These are phyloP conservation scores for Penicillium coprophilum DNA, from an alignment of 495 filamentous ascomycete genomes.

Conservation along the genomic window DNA sequence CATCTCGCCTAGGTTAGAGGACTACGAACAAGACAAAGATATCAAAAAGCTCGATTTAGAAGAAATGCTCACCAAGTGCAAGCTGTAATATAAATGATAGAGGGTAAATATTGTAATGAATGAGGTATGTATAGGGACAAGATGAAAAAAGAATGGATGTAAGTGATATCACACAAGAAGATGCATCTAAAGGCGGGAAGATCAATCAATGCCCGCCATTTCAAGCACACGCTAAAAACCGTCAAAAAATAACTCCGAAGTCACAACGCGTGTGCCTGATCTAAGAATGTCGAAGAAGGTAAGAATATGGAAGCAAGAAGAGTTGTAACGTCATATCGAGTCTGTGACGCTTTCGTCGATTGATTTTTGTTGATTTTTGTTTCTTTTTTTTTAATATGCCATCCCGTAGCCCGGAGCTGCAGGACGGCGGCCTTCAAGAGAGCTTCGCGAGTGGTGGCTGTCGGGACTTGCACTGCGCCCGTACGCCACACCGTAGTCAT, in stretches of 20 bases:
- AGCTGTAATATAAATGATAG: slow-evolving; percentile 12
- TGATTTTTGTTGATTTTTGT: slow-evolving; percentile 5
- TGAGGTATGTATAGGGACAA: slow-evolving; percentile 14
- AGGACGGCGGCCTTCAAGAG: slow-evolving; percentile 38
- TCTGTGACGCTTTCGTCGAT: slow-evolving; percentile 8
- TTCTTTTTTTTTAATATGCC: slow-evolving; percentile 30
- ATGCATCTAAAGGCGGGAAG: slow-evolving; percentile 8
- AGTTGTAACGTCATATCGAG: slow-evolving; percentile 3
- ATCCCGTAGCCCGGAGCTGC: slow-evolving; percentile 44
- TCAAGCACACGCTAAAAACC: slow-evolving; percentile 17
- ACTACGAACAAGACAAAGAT: background rate
- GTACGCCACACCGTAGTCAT: slow-evolving; percentile 40
- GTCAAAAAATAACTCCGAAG: slow-evolving; percentile 12
- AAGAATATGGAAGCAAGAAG: slow-evolving; percentile 6
- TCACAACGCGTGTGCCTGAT: slow-evolving; percentile 7
- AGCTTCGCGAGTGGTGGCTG: slow-evolving; percentile 31
- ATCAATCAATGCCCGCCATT: slow-evolving; percentile 9
- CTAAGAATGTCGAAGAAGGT: slow-evolving; percentile 17
- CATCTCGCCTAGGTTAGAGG: background rate
- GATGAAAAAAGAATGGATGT: slow-evolving; percentile 5
- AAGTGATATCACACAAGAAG: slow-evolving; percentile 14
- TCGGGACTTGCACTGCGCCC: slow-evolving; percentile 41
- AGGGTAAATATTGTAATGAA: slow-evolving; percentile 11
- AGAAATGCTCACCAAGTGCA: slow-evolving; percentile 9
- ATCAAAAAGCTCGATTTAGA: background rate